phyloP scores from a whole-genome alignment of 805 yeast genomes.

The Pichia ethanolica region DNA sequence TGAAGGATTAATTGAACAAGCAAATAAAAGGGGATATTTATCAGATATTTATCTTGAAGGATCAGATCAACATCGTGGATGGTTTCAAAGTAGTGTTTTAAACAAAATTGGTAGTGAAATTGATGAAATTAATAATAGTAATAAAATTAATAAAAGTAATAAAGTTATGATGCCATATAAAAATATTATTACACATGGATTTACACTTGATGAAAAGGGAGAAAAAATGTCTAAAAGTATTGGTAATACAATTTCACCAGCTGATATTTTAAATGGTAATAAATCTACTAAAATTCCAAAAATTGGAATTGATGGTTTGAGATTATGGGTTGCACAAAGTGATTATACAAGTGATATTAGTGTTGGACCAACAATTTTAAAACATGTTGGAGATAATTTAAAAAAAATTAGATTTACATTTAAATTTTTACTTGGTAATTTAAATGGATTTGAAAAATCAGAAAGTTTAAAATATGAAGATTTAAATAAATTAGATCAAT shows the following conservation, averaged over 20 bases:
- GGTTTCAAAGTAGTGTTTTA: conserved; percentile 93
- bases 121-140: conserved; percentile 1
- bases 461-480: conserved; percentile 32
- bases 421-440: conserved; percentile 73
- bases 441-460: conserved; percentile 30
- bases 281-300: conserved; percentile 43
- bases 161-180: conserved; percentile 49
- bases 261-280: conserved; percentile 56
- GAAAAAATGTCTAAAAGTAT: conserved; percentile 90
- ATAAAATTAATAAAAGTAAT: conserved; percentile 10
- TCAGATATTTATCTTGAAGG: conserved; percentile 93
- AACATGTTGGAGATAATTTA: conserved; percentile 70
- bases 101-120: conserved; percentile 52
- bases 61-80: conserved; percentile 97
- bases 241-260: conserved; percentile 75
- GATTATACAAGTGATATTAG: conserved; percentile 79
- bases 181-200: conserved; percentile 85
- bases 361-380: conserved; percentile 63
- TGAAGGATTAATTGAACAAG: conserved; percentile 27
- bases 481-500: conserved; percentile 48
- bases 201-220: conserved; percentile 78
- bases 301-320: conserved; percentile 83
- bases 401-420: conserved; percentile 80
- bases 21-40: conserved; percentile 33
- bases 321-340: conserved; percentile 85